Conservation (phyloP, 768 basidiomycete species). For the Mycena venus region DNA sequence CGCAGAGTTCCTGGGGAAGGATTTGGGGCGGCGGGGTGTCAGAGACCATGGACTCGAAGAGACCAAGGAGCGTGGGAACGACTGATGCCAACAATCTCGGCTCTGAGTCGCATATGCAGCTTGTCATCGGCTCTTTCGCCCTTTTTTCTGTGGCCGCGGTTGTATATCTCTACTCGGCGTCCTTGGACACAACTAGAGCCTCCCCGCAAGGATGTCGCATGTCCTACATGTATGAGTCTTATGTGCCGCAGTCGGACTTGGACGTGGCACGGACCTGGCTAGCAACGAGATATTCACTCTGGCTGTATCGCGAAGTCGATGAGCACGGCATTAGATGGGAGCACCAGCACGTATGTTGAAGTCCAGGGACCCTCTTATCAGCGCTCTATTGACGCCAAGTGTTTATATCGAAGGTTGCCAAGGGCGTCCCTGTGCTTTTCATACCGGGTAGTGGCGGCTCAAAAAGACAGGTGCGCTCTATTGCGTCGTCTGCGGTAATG, state of each 20-base stretch:
- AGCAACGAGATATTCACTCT: slow-evolving; percentile 84
- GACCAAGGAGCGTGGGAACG: too few species aligned
- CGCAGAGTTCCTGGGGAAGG: too few species aligned
- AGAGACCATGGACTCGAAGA: too few species aligned
- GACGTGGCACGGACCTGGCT: slow-evolving; percentile 79
- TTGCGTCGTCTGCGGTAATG: slow-evolving; percentile 90
- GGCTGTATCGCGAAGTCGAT: slow-evolving; percentile 85
- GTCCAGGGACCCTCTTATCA: too few species aligned
- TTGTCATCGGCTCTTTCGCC: slow-evolving; percentile 48
- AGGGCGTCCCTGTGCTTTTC: slow-evolving; percentile 91
- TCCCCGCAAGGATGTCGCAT: slow-evolving; percentile 95
- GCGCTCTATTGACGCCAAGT: background rate
- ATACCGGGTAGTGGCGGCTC: slow-evolving; percentile 98
- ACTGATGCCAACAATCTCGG: too few species aligned
- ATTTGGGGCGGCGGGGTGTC: too few species aligned
- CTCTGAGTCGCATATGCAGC: too few species aligned
- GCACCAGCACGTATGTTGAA: slow-evolving; percentile 60
- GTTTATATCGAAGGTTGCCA: slow-evolving; percentile 38
- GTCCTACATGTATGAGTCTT: slow-evolving; percentile 97
- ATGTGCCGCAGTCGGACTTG: slow-evolving; percentile 79
- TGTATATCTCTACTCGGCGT: slow-evolving; percentile 57
- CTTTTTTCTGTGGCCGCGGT: slow-evolving; percentile 51
- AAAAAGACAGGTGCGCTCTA: slow-evolving; percentile 92
- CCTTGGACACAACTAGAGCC: slow-evolving; percentile 60
- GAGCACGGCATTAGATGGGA: slow-evolving; percentile 72